These are phyloP conservation scores for Colletotrichum tanaceti DNA, from an alignment of 2,329 filamentous ascomycete species.

Conservation along the genomic window DNA sequence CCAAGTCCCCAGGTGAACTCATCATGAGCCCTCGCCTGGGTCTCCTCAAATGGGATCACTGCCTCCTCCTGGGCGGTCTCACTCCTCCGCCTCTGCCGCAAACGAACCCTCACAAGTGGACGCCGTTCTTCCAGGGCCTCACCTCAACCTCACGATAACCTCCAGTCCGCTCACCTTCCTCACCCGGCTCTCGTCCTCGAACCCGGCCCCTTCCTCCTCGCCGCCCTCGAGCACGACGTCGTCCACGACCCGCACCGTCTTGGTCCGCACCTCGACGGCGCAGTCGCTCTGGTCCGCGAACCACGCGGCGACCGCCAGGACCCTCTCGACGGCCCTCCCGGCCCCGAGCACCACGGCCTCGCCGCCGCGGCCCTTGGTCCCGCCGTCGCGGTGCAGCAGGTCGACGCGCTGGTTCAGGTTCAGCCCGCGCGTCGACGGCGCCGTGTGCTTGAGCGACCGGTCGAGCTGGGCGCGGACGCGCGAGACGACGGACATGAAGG, in stretches of 20 bases:
- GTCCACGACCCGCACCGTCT: constrained; percentile 74
- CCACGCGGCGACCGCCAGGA: constrained; percentile 70
- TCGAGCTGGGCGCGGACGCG: constrained; percentile 73
- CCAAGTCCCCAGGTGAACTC: not conserved
- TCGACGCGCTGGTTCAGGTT: constrained; percentile 60
- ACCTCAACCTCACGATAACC: constrained; percentile 60
- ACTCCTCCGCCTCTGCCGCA: not conserved
- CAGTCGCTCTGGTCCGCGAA: constrained; percentile 73
- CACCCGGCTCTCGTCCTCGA: constrained; percentile 53
- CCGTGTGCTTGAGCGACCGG: constrained; percentile 59
- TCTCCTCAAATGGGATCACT: not conserved
- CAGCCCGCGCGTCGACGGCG: constrained; percentile 58
- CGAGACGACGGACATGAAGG: constrained; percentile 75
- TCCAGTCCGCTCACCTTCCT: constrained; percentile 65
- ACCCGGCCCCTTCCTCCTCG: constrained; percentile 51
- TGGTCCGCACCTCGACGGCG: constrained; percentile 69
- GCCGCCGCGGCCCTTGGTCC: constrained; percentile 46
- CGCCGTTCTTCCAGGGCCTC: constrained; percentile 40
- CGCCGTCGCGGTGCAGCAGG: constrained; percentile 52
- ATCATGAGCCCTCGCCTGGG: not conserved
- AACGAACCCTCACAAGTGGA: not conserved
- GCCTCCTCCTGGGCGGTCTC: not conserved
- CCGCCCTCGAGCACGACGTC: constrained; percentile 66
- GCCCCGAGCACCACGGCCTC: constrained; percentile 71
- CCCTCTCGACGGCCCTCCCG: constrained; percentile 74